Base-by-base conservation (phyloP, 2,329 filamentous ascomycete species). In the Trichoderma sp. region DNA sequence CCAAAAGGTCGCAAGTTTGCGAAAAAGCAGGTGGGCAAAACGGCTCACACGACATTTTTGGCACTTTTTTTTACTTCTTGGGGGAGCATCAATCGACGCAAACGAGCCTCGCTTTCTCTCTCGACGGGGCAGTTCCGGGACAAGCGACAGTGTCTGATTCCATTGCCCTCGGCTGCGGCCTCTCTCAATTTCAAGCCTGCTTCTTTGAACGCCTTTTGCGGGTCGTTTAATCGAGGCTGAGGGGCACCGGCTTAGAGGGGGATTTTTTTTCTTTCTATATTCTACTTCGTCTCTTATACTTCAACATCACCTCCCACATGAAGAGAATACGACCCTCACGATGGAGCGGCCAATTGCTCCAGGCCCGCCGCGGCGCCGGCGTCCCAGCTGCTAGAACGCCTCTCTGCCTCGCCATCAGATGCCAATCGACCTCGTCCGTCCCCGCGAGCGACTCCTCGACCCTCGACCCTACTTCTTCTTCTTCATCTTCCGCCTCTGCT, bases 331-430 rank as follows among this genome's bases (percentile, higher is more conserved):
- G 77, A 72, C 70, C 75, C 68, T 72, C 77, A 72, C 74, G 72
- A 77, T 79, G 76, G 74, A 75, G 75, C 72, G 74, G 77, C 73
- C 77, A 77, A 71, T 70, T 79, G 73, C 75, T 79, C 71, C 74
- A 74, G 65, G 74, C 76, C 71, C 76, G 74, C 65, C 65, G 72
- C 50, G 69, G 71, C 68, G 68, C 70, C 63, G 65, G 70, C 34
- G 57, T 70, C 51, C 58, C 70, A 45, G 69, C 61, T 14, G 47
- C 68, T 67, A 72, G 73, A 70, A 71, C 64, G 51, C 67, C 72
- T 14, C 73, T 76, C 63, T 39, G 71, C 67, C 63, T 63, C 50
- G 65, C 67, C 51, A 54, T 65, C 39, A 71, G 74, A 56, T 72
- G 70, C 67, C 76, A 79, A 67, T 79, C 79, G 19, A 75, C 72